phyloP scores from a whole-genome alignment of 441 rosid species.

The Adansonia gregorii region DNA sequence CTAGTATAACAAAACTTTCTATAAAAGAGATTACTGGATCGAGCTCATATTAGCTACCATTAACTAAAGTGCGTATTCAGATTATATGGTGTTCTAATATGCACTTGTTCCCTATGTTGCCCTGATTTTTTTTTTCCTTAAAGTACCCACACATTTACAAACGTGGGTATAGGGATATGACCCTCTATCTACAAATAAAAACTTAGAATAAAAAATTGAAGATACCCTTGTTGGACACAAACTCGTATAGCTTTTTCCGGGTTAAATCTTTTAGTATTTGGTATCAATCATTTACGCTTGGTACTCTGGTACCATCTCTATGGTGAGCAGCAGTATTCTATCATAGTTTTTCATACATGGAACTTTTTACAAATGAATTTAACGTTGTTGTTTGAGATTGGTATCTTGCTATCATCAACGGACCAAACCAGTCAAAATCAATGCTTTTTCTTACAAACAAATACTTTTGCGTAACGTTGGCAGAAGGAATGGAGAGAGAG shows the following conservation, averaged over 20 bases:
- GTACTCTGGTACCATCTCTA: not conserved
- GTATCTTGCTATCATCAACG: not conserved
- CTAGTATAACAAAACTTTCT: not conserved
- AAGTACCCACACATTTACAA: too few relatives aligned
- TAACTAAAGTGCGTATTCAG: not conserved
- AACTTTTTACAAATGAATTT: not conserved
- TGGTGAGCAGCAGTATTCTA: not conserved
- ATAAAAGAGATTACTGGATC: not conserved
- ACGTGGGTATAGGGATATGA: too few relatives aligned
- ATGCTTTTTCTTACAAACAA: too few relatives aligned
- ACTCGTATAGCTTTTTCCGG: too few relatives aligned
- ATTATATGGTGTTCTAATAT: not conserved
- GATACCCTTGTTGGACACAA: too few relatives aligned
- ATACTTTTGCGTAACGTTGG: too few relatives aligned
- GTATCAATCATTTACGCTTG: not conserved
- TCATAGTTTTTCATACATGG: not conserved
- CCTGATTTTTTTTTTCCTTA: not conserved
- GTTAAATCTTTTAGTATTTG: too few relatives aligned
- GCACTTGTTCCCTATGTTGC: too few relatives aligned
- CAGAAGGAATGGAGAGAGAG: conserved; percentile 31
- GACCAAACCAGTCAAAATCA: not conserved
- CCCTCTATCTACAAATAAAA: too few relatives aligned
- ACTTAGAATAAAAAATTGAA: too few relatives aligned
- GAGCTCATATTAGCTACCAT: not conserved
- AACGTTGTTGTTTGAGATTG: not conserved